Conservation (phyloP, 2,329 filamentous ascomycete genomes). For the Alternaria atra region DNA sequence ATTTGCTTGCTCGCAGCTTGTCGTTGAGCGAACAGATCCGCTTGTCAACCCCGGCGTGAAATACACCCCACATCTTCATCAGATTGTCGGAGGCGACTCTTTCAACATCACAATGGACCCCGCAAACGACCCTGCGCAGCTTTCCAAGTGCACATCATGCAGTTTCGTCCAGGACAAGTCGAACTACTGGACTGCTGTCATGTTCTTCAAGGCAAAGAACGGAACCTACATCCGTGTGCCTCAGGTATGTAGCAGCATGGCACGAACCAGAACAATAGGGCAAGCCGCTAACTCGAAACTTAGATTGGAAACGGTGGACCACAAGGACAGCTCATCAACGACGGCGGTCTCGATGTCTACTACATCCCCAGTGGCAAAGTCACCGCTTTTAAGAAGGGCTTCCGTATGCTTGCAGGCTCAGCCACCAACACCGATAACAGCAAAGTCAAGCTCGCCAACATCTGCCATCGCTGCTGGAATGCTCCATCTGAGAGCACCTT, state of each 20-base stretch:
- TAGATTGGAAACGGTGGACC: conserved; percentile 45
- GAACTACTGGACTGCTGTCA: conserved; percentile 50
- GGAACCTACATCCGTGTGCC: conserved; percentile 42
- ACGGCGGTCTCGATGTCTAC: conserved; percentile 48
- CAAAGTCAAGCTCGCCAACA: conserved; percentile 41
- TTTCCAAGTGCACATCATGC: conserved; percentile 47
- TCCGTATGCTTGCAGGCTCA: conserved; percentile 46
- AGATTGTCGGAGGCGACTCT: conserved; percentile 45
- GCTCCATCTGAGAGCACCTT: conserved; percentile 59
- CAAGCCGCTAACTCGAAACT: not conserved
- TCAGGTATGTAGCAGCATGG: conserved; percentile 20
- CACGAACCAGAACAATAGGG: not conserved
- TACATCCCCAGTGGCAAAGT: conserved; percentile 47
- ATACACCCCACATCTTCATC: conserved; percentile 48
- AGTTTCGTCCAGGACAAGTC: conserved; percentile 44
- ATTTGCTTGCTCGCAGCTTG: conserved; percentile 48
- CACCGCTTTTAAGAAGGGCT: conserved; percentile 49
- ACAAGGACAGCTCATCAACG: conserved; percentile 46
- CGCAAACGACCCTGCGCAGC: conserved; percentile 29
- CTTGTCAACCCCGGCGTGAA: conserved; percentile 47
- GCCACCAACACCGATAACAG: conserved; percentile 42
- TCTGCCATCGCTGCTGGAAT: conserved; percentile 52
- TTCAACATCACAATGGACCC: conserved; percentile 50
- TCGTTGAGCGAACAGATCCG: conserved; percentile 46
- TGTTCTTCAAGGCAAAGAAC: conserved; percentile 50